These are phyloP conservation scores for Cryptococcus amylolentus DNA, from an alignment of 1,284 basidiomycete genomes.

Conservation along the genomic window DNA sequence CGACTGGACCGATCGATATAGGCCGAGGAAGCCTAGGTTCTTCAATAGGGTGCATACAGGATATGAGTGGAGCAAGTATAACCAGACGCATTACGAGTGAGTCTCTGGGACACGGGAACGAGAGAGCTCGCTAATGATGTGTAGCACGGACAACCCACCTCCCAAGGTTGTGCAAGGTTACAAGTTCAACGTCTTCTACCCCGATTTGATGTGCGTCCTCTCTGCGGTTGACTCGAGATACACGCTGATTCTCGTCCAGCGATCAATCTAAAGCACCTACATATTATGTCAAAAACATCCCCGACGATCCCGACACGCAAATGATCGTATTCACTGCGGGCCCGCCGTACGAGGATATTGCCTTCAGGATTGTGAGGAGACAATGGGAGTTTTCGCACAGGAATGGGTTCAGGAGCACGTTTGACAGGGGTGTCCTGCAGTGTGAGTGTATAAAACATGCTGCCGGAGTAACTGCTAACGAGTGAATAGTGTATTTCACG, in stretches of 20 bases:
- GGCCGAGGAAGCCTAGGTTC: constrained; percentile 96
- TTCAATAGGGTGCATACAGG: constrained; percentile 99
- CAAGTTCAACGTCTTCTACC: constrained; percentile 64
- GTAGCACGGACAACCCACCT: constrained; percentile 76
- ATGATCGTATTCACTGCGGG: constrained; percentile 91
- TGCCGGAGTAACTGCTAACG: background rate
- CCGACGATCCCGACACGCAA: constrained; percentile 90
- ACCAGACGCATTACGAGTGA: constrained; percentile 97
- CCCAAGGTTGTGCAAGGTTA: constrained; percentile 98
- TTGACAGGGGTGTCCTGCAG: constrained; percentile 57
- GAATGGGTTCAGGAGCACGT: constrained; percentile 56
- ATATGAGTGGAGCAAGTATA: constrained; percentile 99
- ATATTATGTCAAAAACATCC: constrained; percentile 87
- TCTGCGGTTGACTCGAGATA: background rate
- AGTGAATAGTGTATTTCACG: constrained; percentile 44
- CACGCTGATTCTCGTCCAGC: constrained; percentile 21
- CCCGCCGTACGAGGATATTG: constrained; percentile 98
- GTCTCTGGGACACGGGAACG: constrained; percentile 36
- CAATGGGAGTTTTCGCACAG: constrained; percentile 96
- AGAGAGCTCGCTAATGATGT: constrained; percentile 4
- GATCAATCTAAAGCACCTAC: constrained; percentile 95
- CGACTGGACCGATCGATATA: constrained; percentile 98
- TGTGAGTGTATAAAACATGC: constrained; percentile 19
- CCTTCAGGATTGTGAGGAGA: constrained; percentile 93
- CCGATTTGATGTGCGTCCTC: constrained; percentile 44